phyloP scores from a whole-genome alignment of 2,329 filamentous ascomycete species.

The Venturia carpophila region DNA sequence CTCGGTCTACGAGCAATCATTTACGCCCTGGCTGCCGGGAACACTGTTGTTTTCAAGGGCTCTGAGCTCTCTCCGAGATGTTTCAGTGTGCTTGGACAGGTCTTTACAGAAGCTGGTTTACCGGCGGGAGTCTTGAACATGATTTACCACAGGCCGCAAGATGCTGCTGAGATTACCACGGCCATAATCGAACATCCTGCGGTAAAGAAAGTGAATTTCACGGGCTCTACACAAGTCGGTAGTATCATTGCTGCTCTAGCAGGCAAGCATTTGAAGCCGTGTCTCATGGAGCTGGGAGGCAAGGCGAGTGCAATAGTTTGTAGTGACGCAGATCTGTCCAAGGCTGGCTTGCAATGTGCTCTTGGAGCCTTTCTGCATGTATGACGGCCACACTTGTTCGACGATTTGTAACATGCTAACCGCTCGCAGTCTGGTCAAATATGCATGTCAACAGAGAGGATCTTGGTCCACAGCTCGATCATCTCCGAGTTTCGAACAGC shows the following conservation, averaged over 20 bases:
- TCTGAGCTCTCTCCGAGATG: constrained; percentile 36
- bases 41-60: constrained; percentile 33
- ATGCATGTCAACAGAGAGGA: constrained; percentile 32
- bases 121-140: constrained; percentile 50
- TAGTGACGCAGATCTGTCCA: constrained; percentile 37
- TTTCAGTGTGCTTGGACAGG: constrained; percentile 30
- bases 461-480: constrained; percentile 34
- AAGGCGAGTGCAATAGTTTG: constrained; percentile 39
- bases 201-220: constrained; percentile 37
- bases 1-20: constrained; percentile 32
- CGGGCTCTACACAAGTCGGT: constrained; percentile 32
- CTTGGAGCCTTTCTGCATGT: constrained; percentile 27
- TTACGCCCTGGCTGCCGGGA: constrained; percentile 31
- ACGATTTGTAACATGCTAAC: constrained; percentile 22
- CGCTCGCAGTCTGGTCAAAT: constrained; percentile 28
- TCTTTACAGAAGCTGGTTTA: constrained; percentile 34
- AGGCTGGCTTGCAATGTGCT: constrained; percentile 32
- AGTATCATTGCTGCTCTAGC: constrained; percentile 36
- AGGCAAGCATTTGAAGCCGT: constrained; percentile 36
- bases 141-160: constrained; percentile 51
- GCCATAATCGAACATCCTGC: constrained; percentile 32
- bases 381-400: background rate
- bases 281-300: constrained; percentile 40
- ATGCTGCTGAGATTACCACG: constrained; percentile 48
- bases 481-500: constrained; percentile 29